Conservation (phyloP, 345 rosid species). For the Pseudoturritis turrita region DNA sequence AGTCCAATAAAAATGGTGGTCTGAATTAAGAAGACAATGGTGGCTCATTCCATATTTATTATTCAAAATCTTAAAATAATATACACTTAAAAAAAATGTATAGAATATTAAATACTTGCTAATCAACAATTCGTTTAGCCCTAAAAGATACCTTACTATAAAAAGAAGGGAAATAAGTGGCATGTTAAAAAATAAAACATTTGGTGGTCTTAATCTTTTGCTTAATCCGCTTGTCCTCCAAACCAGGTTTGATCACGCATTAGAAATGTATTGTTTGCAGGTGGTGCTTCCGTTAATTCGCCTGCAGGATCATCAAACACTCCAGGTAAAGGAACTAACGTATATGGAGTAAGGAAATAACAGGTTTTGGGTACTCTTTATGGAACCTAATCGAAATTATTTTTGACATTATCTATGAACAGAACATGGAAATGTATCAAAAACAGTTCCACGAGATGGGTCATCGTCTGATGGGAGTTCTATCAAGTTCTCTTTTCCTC, state of each 20-base stretch:
- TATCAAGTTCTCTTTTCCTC: constrained; percentile 39
- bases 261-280: not conserved
- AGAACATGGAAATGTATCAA: constrained; percentile 51
- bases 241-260: not conserved
- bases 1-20: too few species aligned
- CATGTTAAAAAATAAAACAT: too few species aligned
- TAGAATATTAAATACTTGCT: too few species aligned
- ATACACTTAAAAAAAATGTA: too few species aligned
- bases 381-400: not conserved
- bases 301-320: constrained; percentile 47
- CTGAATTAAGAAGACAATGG: too few species aligned
- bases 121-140: too few species aligned
- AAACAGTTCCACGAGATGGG: constrained; percentile 42
- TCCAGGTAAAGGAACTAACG: constrained; percentile 44
- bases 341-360: not conserved
- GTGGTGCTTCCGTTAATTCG: constrained; percentile 32
- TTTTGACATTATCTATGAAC: not conserved
- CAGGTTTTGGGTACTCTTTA: not conserved
- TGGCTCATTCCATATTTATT: too few species aligned
- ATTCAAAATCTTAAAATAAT: too few species aligned
- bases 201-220: too few species aligned
- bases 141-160: too few species aligned
- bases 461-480: constrained; percentile 54
- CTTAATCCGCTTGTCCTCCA: too few species aligned
- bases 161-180: too few species aligned